Base-by-base conservation (phyloP, 257 asterid species). In the Fraxinus excelsior region DNA sequence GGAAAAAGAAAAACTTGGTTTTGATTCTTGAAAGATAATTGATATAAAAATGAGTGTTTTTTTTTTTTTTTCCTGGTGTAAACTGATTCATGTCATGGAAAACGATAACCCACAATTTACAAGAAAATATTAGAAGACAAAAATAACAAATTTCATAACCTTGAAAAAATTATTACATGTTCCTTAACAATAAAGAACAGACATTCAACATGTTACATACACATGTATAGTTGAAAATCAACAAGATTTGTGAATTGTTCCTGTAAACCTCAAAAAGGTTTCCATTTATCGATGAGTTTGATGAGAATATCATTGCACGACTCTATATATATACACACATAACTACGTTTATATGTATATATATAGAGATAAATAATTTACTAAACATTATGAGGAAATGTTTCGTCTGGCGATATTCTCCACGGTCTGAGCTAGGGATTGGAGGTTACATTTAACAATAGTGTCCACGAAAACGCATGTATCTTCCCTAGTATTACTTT, bases 391-490 rank as follows among this genome's bases (percentile, higher is more conserved):
- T 7, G 78, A 9, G 84, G 8, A 35, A 35, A 5, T 35, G 38
- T 35, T 35, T 35, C 76, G 80, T 72, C 84, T 40, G 67, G 80
- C 80, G 9, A 70, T 71, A 84, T 84, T 87, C 81, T 84, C 89
- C 6, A 94, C 86, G 67, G 86, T 87, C 80, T 84, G 91, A 5
- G 91, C 87, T 29, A 93, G 83, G 0, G 94, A 91, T 69, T 93
- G 94, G 5, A 93, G 94, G 78, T 93, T 93, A 56, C 97, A 93
- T 49, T 83, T 91, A 2, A 93, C 97, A 75, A 93, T 93, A n/a
- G 98, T 93, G 78, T 90, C 96, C 7, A 90, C 97, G 38, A 93
- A 93, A 7, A 90, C 88, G 78, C 93, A 88, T 0, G 97, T 93
- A 53, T 93, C 98, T 40, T 93, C 98, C 10, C 71, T 81, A 6